These are phyloP conservation scores for Fusarium duplospermum DNA, from an alignment of 2,329 filamentous ascomycete genomes.

Conservation along the genomic window DNA sequence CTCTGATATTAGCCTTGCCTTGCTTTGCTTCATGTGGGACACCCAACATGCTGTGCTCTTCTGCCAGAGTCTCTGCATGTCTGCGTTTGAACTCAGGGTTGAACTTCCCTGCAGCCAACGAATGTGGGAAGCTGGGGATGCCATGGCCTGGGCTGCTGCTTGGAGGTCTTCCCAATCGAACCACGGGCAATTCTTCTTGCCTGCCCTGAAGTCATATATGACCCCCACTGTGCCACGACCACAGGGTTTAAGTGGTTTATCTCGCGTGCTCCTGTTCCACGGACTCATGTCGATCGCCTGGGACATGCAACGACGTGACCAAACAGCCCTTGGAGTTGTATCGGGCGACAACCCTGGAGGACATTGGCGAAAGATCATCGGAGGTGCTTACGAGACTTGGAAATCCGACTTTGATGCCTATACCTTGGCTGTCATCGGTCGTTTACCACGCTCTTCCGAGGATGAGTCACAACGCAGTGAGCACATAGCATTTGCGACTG, in stretches of 20 bases:
- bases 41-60: slow-evolving; percentile 73
- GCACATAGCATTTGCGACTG: slow-evolving; percentile 56
- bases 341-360: slow-evolving; percentile 20
- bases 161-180: slow-evolving; percentile 41
- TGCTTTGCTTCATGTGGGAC: slow-evolving; percentile 75
- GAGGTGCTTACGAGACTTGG: slow-evolving; percentile 67
- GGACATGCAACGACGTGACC: slow-evolving; percentile 71
- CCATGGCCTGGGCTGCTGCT: slow-evolving; percentile 61
- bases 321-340: slow-evolving; percentile 65
- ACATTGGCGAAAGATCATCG: slow-evolving; percentile 63
- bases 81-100: slow-evolving; percentile 70
- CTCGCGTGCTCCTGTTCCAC: slow-evolving; percentile 66
- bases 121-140: slow-evolving; percentile 68
- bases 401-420: slow-evolving; percentile 67
- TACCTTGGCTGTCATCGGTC: slow-evolving; percentile 46
- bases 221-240: slow-evolving; percentile 55
- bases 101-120: slow-evolving; percentile 65
- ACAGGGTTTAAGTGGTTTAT: slow-evolving; percentile 60
- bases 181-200: slow-evolving; percentile 53
- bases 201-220: slow-evolving; percentile 67
- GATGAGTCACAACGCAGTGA: slow-evolving; percentile 28
- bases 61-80: slow-evolving; percentile 75
- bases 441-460: slow-evolving; percentile 1
- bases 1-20: slow-evolving; percentile 55
- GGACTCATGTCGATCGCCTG: slow-evolving; percentile 72